phyloP scores from a whole-genome alignment of 1,139 yeast genomes.

The Candida glucosophila region DNA sequence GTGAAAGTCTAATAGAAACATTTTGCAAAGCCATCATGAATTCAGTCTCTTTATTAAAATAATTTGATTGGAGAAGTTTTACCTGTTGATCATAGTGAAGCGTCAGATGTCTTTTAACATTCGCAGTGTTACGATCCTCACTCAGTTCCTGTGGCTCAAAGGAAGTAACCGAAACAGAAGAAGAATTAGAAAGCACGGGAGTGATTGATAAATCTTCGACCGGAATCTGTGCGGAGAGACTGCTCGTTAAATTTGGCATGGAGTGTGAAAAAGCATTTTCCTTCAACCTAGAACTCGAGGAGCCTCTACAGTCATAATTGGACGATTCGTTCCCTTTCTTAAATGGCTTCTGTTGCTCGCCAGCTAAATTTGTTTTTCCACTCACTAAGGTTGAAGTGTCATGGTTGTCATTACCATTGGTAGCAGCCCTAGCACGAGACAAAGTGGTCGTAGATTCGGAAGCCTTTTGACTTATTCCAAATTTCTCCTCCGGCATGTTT shows the following conservation, averaged over 20 bases:
- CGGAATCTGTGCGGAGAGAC: slow-evolving; percentile 1
- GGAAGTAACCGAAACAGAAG: slow-evolving; percentile 14
- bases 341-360: slow-evolving; percentile 16
- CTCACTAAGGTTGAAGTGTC: no score
- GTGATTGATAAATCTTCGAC: slow-evolving; percentile 7
- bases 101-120: no score
- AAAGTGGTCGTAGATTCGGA: background rate
- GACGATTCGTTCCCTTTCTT: background rate
- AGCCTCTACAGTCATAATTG: slow-evolving; percentile 1
- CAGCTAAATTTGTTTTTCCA: slow-evolving; percentile 29
- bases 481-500: no score
- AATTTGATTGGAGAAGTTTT: slow-evolving; percentile 61
- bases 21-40: slow-evolving; percentile 86
- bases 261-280: slow-evolving; percentile 9
- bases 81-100: slow-evolving; percentile 44
- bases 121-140: background rate
- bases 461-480: no score
- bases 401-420: no score
- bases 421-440: slow-evolving; percentile 1
- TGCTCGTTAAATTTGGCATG: slow-evolving; percentile 13
- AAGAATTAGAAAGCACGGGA: slow-evolving; percentile 14
- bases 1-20: slow-evolving; percentile 71
- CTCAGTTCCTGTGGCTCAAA: slow-evolving; percentile 11
- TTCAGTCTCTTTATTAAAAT: slow-evolving; percentile 82
- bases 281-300: no score